A percentile compares a stretch with the other conserved stretches of the same genome.
Conservation (phyloP, 106 monocot species). For the Allium fistulosum region DNA sequence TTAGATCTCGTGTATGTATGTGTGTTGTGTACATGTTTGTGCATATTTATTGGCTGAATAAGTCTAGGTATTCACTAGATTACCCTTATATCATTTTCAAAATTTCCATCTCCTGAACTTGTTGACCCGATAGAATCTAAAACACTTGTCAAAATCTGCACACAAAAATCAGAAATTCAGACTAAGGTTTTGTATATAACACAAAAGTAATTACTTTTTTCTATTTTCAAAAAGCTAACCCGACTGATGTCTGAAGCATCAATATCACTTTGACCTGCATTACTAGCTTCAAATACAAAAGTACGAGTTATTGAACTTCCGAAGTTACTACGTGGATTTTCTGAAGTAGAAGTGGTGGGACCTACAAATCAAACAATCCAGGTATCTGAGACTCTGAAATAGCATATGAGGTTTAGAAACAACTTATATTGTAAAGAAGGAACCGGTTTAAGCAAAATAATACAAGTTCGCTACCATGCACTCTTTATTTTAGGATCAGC, state of each 20-base stretch:
- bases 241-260: slow-evolving; percentile 36
- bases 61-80: neutral
- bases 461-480: neutral
- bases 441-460: neutral
- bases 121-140: slow-evolving; percentile 41
- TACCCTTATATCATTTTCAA: slow-evolving; percentile 28
- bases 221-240: slow-evolving; percentile 23
- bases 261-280: slow-evolving; percentile 49
- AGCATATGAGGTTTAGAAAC: neutral
- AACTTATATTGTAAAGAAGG: neutral
- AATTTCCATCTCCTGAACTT: slow-evolving; percentile 20
- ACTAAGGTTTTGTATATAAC: neutral
- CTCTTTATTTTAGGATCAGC: neutral
- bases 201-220: neutral
- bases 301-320: slow-evolving; percentile 22
- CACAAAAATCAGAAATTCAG: slow-evolving; percentile 2
- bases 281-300: slow-evolving; percentile 71
- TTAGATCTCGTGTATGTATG: too few species aligned
- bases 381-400: slow-evolving; percentile 2
- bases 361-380: neutral
- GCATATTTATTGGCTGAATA: too few species aligned
- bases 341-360: slow-evolving; percentile 28
- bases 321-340: slow-evolving; percentile 10
- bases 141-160: slow-evolving; percentile 62
- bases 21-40: too few species aligned